These are phyloP conservation scores for Beta corolliflora DNA, from an alignment of 179 eudicot species.

Conservation along the genomic window DNA sequence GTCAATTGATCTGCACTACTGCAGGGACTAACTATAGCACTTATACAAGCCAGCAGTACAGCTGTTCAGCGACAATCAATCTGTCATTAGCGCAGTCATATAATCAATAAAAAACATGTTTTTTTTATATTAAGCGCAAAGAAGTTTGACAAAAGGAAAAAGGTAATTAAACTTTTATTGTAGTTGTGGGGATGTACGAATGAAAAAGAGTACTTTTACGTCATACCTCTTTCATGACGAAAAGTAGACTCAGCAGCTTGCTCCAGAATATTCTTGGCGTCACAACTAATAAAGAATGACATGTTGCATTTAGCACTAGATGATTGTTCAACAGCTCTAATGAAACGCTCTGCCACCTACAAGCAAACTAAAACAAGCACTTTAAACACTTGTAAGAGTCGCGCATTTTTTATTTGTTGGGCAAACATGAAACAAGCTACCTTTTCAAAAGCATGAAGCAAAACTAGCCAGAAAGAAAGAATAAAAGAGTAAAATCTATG, in stretches of 20 bases:
- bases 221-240: conserved; percentile 66
- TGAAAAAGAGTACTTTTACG: not conserved
- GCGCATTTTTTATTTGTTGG: not conserved
- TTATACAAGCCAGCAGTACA: not conserved
- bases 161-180: not conserved
- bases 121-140: not conserved
- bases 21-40: not conserved
- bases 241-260: conserved; percentile 85
- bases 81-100: not conserved
- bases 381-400: not conserved
- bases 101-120: not conserved
- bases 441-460: not conserved
- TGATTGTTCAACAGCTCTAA: conserved; percentile 55
- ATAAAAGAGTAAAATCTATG: not conserved
- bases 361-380: conserved; percentile 17
- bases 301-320: conserved; percentile 51
- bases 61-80: not conserved
- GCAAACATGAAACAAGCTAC: not conserved
- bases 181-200: not conserved
- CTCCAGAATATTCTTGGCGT: conserved; percentile 55
- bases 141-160: not conserved
- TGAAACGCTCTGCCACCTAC: conserved; percentile 76
- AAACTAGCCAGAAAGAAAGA: not conserved
- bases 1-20: not conserved
- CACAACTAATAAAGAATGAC: conserved; percentile 76